Evolutionary conservation across 345 rosid species (phyloP).

Genomic region (Balakata baccata): DNA sequence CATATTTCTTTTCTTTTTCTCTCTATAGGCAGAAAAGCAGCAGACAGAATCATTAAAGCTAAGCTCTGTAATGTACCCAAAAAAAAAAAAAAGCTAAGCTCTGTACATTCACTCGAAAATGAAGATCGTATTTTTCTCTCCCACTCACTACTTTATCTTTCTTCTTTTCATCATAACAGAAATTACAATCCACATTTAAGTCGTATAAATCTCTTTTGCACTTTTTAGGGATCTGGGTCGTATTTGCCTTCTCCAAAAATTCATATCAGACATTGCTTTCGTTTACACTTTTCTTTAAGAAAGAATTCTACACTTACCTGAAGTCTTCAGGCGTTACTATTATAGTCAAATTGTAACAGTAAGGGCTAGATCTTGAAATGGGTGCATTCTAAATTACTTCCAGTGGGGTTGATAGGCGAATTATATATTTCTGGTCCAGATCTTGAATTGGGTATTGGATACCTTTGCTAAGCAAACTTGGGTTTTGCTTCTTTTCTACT

Average conservation of each 20-base stretch:
- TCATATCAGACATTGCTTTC: slow-evolving; percentile 1
- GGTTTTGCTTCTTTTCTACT: neutral
- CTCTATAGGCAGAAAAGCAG: neutral
- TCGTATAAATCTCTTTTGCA: neutral
- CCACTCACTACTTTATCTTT: neutral
- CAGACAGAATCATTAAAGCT: slow-evolving; percentile 21
- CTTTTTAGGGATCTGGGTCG: slow-evolving; percentile 31
- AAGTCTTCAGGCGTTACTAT: slow-evolving; percentile 2
- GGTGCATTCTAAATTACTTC: neutral
- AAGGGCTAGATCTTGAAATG: slow-evolving; percentile 21
- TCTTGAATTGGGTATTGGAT: slow-evolving; percentile 10
- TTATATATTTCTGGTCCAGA: slow-evolving; percentile 4
- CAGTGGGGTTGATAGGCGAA: neutral
- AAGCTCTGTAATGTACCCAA: neutral
- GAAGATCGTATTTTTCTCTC: neutral
- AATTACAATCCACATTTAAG: neutral
- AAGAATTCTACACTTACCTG: neutral
- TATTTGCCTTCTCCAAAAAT: slow-evolving; percentile 12
- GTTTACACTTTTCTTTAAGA: neutral
- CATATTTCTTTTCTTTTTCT: neutral
- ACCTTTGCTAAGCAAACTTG: neutral
- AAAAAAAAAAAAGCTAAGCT: slow-evolving; percentile 1
- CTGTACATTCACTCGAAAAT: neutral
- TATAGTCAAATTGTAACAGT: neutral
- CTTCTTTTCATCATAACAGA: neutral